Evolutionary conservation across 2,329 filamentous ascomycete species (phyloP).

Genomic region (Neophaeococcomyces aloes): DNA sequence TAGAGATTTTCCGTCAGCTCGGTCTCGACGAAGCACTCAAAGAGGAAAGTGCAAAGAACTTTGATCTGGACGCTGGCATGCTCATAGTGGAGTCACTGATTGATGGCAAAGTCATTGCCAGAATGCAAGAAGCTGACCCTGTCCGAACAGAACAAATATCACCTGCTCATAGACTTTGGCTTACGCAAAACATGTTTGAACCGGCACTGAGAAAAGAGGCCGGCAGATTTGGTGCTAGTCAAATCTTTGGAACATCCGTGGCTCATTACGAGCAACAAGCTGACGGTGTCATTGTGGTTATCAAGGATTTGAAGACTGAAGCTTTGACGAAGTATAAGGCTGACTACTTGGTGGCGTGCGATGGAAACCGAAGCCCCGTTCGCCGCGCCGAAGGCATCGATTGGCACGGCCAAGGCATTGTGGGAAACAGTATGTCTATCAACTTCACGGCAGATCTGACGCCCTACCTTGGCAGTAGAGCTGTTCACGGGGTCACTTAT

Average conservation of each 20-base stretch:
- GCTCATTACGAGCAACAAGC: constrained; percentile 20
- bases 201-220: constrained; percentile 29
- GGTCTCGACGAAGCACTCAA: too few species aligned
- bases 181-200: constrained; percentile 33
- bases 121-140: too few species aligned
- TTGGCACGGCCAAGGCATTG: constrained; percentile 23
- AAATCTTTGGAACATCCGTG: constrained; percentile 27
- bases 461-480: constrained; percentile 23
- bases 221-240: constrained; percentile 26
- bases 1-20: too few species aligned
- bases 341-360: constrained; percentile 27
- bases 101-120: too few species aligned
- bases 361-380: constrained; percentile 23
- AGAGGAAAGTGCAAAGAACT: too few species aligned
- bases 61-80: too few species aligned
- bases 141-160: too few species aligned
- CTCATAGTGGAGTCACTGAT: too few species aligned
- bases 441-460: constrained; percentile 26
- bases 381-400: constrained; percentile 22
- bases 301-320: constrained; percentile 13
- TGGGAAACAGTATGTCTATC: constrained; percentile 29
- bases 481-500: too few species aligned
- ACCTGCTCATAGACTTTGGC: too few species aligned
- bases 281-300: constrained; percentile 22
- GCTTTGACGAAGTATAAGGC: constrained; percentile 20